Evolutionary conservation across 176 grass and related monocot species (phyloP).

Genomic region (Musa acuminata): DNA sequence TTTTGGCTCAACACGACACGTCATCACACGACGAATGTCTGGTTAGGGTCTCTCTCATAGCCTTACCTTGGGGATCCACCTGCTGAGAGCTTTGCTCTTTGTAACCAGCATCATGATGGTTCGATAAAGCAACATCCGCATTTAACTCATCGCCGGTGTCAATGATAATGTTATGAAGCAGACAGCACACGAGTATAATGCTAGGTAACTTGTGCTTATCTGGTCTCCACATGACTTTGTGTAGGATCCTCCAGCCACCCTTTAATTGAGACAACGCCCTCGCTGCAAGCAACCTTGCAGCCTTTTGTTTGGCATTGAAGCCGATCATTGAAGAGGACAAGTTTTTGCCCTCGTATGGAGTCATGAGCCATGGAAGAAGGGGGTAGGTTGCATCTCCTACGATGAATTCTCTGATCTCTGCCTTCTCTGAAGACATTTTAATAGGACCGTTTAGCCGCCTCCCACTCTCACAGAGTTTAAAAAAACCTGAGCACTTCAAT

Average conservation of each 20-base stretch:
- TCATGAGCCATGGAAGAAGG: conserved; percentile 77
- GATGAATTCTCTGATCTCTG: conserved; percentile 78
- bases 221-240: conserved; percentile 97
- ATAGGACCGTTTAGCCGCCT: conserved; percentile 48
- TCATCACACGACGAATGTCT: conserved; percentile 31
- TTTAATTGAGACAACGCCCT: conserved; percentile 66
- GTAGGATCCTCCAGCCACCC: conserved; percentile 93
- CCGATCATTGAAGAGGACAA: conserved; percentile 30
- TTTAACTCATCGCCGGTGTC: conserved; percentile 64
- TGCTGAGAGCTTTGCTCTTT: conserved; percentile 43
- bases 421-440: conserved; percentile 38
- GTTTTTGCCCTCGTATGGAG: conserved; percentile 60
- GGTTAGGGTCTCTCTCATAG: conserved; percentile 66
- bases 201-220: conserved; percentile 96
- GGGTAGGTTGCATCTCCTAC: conserved; percentile 61
- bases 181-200: conserved; percentile 89
- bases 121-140: conserved; percentile 42
- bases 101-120: conserved; percentile 79
- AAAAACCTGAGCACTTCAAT: conserved; percentile 69
- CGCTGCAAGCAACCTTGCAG: conserved; percentile 46
- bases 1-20: background rate
- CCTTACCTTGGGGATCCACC: conserved; percentile 52
- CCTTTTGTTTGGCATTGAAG: conserved; percentile 51
- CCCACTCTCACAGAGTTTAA: conserved; percentile 62
- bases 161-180: conserved; percentile 97